Evolutionary conservation across 257 asterid species (phyloP).

Genomic region (Catharanthus roseus): DNA sequence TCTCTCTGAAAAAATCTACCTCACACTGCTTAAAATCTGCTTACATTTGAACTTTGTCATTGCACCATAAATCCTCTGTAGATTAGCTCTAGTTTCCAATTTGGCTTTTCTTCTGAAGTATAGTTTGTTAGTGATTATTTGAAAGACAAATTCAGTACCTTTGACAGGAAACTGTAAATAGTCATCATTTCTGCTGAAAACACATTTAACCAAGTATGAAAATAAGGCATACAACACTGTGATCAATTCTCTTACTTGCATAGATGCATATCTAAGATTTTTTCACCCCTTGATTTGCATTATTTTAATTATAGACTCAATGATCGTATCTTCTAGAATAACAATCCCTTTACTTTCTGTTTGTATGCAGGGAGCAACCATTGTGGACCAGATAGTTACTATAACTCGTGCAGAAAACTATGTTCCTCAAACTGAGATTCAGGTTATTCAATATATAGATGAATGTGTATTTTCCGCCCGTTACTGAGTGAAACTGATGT

Average conservation of each 20-base stretch:
- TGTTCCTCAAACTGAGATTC: constrained; percentile 38
- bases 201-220: not conserved
- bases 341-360: not conserved
- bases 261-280: not conserved
- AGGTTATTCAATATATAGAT: constrained; percentile 33
- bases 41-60: too few species aligned
- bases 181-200: not conserved
- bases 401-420: constrained; percentile 56
- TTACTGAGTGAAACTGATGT: constrained; percentile 1
- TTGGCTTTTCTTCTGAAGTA: too few species aligned
- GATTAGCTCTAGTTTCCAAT: too few species aligned
- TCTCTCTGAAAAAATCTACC: not conserved
- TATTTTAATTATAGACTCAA: not conserved
- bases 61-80: too few species aligned
- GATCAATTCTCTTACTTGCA: not conserved
- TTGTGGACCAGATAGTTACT: constrained; percentile 69
- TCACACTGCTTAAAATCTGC: not conserved
- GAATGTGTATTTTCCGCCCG: constrained; percentile 1
- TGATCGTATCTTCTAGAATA: not conserved
- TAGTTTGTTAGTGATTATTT: not conserved
- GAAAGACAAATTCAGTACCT: not conserved
- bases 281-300: not conserved
- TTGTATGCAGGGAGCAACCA: constrained; percentile 68
- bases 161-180: too few species aligned
- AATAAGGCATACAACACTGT: not conserved